These are phyloP conservation scores for Penstemon davidsonii DNA, from an alignment of 257 asterid genomes.

Conservation along the genomic window DNA sequence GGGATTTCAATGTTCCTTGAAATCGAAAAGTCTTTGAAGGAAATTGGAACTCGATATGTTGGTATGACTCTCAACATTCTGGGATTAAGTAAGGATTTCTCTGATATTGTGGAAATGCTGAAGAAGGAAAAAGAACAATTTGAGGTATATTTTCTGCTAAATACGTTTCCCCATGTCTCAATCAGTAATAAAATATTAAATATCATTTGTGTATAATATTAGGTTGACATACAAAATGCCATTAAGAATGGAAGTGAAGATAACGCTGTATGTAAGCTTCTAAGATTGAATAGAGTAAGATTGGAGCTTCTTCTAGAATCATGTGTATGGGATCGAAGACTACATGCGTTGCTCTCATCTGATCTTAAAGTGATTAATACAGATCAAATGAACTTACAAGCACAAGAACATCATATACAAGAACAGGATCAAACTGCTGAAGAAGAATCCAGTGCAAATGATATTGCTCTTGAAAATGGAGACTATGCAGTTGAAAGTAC, in stretches of 20 bases:
- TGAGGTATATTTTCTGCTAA: conserved; percentile 56
- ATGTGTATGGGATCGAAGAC: conserved; percentile 79
- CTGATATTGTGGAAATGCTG: conserved; percentile 73
- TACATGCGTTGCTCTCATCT: conserved; percentile 63
- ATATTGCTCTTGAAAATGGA: conserved; percentile 38
- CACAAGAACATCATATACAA: conserved; percentile 16
- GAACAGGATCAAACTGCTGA: conserved; percentile 27
- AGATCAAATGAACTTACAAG: conserved; percentile 27
- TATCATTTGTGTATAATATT: conserved; percentile 16
- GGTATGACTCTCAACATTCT: conserved; percentile 62
- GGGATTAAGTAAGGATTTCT: conserved; percentile 58
- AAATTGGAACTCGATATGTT: conserved; percentile 47
- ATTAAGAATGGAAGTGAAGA: conserved; percentile 46
- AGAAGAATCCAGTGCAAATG: conserved; percentile 26
- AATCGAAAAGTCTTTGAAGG: conserved; percentile 67
- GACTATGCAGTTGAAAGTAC: conserved; percentile 26
- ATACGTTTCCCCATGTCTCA: conserved; percentile 22
- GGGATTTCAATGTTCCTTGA: conserved; percentile 72
- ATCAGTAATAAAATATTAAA: conserved; percentile 42
- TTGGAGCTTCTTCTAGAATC: conserved; percentile 75
- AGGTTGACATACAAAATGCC: conserved; percentile 63
- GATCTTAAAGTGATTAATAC: conserved; percentile 36
- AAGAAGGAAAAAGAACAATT: conserved; percentile 69
- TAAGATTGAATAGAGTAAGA: conserved; percentile 65
- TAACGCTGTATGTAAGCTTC: conserved; percentile 44